These are phyloP conservation scores for Pachyrhizus erosus DNA, from an alignment of 306 rosid genomes.

Conservation along the genomic window DNA sequence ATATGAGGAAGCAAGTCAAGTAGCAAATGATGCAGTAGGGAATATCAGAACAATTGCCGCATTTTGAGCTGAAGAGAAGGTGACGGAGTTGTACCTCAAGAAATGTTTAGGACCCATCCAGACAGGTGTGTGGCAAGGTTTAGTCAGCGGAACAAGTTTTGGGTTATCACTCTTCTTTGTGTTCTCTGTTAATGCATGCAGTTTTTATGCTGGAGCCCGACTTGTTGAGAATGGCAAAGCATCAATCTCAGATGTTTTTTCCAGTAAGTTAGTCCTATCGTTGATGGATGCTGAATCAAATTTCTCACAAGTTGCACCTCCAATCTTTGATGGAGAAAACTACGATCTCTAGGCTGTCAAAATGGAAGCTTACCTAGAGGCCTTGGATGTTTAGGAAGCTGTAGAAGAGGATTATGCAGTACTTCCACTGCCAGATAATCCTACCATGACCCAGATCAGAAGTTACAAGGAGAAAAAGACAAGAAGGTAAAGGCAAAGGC, in stretches of 20 bases:
- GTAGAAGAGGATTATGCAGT: too few species aligned
- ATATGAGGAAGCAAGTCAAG: conserved; percentile 89
- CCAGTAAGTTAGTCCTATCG: conserved; percentile 54
- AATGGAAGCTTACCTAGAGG: too few species aligned
- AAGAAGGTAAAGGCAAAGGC: too few species aligned
- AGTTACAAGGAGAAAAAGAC: too few species aligned
- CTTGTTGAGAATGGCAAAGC: conserved; percentile 64
- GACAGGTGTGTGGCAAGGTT: conserved; percentile 64
- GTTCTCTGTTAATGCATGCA: conserved; percentile 56
- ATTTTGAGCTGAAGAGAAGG: conserved; percentile 88
- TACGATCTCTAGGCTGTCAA: too few species aligned
- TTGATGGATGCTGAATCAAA: too few species aligned
- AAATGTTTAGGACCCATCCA: conserved; percentile 72
- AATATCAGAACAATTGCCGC: conserved; percentile 83
- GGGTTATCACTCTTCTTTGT: conserved; percentile 60
- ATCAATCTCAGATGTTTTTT: conserved; percentile 60
- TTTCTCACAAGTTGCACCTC: too few species aligned
- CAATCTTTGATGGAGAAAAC: too few species aligned
- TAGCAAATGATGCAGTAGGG: conserved; percentile 80
- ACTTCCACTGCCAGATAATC: too few species aligned
- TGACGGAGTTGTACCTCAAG: conserved; percentile 67
- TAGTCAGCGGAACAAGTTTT: conserved; percentile 65
- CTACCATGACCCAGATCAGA: too few species aligned
- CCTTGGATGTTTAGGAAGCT: too few species aligned
- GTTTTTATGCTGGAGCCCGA: conserved; percentile 70